These are phyloP conservation scores for Cornus kousa DNA, from an alignment of 148 eudicot genomes.

Conservation along the genomic window DNA sequence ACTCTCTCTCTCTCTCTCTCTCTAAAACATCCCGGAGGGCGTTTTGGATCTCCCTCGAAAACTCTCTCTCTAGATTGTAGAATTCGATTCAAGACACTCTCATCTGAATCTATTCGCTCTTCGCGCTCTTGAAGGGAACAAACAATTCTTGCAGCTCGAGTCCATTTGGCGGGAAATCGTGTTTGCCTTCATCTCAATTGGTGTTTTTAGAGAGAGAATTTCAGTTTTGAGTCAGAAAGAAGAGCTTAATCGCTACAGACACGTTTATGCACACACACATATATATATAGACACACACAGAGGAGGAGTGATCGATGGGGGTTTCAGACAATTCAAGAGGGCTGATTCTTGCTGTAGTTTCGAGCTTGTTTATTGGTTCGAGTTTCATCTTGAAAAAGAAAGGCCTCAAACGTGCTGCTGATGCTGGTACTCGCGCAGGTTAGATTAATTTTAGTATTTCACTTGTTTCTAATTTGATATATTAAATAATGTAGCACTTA, in stretches of 20 bases:
- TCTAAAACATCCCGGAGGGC: neutral
- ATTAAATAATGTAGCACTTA: neutral
- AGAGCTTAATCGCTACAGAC: neutral
- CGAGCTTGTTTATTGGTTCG: slow-evolving; percentile 74
- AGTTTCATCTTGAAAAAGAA: slow-evolving; percentile 91
- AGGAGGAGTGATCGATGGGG: slow-evolving; percentile 21
- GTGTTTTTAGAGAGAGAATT: neutral
- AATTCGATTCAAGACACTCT: neutral
- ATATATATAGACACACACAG: neutral
- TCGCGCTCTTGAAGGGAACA: neutral
- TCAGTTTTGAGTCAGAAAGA: neutral
- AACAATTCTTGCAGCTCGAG: neutral
- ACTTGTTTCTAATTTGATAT: no score
- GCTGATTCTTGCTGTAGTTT: slow-evolving; percentile 63
- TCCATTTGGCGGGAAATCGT: slow-evolving; percentile 16
- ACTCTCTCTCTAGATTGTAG: neutral
- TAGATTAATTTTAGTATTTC: neutral
- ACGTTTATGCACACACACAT: neutral
- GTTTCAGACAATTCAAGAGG: slow-evolving; percentile 59
- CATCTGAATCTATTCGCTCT: neutral
- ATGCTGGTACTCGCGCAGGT: slow-evolving; percentile 79
- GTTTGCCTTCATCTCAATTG: neutral
- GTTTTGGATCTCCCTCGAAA: neutral
- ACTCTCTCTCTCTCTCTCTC: neutral
- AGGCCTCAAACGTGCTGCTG: slow-evolving; percentile 82